Conservation (phyloP, 2,329 filamentous ascomycete genomes). For the Paecilomyces formosus region DNA sequence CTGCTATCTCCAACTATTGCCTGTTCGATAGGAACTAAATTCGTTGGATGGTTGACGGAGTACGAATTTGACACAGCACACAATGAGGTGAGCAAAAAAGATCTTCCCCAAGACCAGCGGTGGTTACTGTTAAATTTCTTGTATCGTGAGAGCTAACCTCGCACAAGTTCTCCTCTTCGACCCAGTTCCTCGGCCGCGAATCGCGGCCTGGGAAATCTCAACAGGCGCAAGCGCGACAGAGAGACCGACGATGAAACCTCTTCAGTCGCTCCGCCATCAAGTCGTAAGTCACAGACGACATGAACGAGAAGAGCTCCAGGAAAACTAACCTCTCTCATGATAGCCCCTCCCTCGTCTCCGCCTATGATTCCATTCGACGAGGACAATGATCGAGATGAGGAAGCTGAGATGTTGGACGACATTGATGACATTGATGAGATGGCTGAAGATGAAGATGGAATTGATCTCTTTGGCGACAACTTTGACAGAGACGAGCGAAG, state of each 20-base stretch:
- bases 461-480: slow-evolving; percentile 61
- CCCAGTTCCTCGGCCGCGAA: slow-evolving; percentile 77
- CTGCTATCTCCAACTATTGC: neutral
- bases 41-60: neutral
- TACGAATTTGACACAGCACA: neutral
- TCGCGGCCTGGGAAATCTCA: slow-evolving; percentile 53
- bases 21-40: neutral
- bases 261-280: slow-evolving; percentile 54
- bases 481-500: slow-evolving; percentile 56
- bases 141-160: neutral
- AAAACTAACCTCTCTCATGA: slow-evolving; percentile 9
- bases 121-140: neutral
- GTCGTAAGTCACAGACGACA: slow-evolving; percentile 43
- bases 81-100: slow-evolving; percentile 7
- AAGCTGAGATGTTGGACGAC: slow-evolving; percentile 54
- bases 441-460: slow-evolving; percentile 62
- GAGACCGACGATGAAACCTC: slow-evolving; percentile 58
- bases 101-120: neutral
- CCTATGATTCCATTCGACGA: slow-evolving; percentile 47
- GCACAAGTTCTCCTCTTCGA: slow-evolving; percentile 68
- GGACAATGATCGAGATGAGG: slow-evolving; percentile 43
- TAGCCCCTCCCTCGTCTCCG: slow-evolving; percentile 51
- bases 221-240: slow-evolving; percentile 55
- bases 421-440: slow-evolving; percentile 62
- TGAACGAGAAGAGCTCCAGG: neutral